Percentiles rank a stretch among this genome's conserved stretches.
Evolutionary conservation across 2,329 filamentous ascomycete species (phyloP).

Genomic region (Aspergillus ibericus): DNA sequence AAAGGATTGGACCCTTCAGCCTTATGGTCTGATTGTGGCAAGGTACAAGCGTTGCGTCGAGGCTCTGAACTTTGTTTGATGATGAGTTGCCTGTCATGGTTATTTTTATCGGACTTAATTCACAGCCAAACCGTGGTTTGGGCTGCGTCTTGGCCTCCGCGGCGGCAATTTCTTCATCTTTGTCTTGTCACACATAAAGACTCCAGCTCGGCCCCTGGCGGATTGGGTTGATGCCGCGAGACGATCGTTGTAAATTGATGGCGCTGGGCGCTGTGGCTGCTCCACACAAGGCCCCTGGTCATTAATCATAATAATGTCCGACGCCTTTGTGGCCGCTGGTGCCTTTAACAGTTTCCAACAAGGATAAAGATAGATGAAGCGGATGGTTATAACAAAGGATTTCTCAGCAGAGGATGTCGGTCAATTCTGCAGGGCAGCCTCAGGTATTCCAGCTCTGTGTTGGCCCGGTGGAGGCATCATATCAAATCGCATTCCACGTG

Average conservation of each 20-base stretch:
- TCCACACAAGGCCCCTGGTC: background rate
- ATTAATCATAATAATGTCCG: background rate
- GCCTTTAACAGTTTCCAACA: background rate
- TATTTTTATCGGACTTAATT: background rate
- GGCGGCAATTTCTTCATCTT: slow-evolving; percentile 6
- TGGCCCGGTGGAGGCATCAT: background rate
- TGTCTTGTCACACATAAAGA: slow-evolving; percentile 9
- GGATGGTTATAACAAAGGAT: background rate
- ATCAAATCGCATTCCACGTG: background rate
- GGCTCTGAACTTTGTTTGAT: slow-evolving; percentile 6
- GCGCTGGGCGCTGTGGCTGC: background rate
- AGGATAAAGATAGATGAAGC: background rate
- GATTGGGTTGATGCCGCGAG: background rate
- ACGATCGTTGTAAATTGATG: background rate
- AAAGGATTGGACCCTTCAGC: background rate
- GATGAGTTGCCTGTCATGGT: slow-evolving; percentile 1
- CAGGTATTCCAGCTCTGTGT: background rate
- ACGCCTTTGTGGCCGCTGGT: background rate
- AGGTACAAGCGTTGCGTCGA: slow-evolving; percentile 7
- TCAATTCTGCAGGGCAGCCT: background rate
- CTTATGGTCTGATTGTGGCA: background rate
- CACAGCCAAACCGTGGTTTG: slow-evolving; percentile 1
- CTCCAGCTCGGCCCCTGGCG: background rate
- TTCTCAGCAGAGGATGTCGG: background rate
- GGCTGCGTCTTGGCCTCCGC: background rate